Conservation (phyloP, 345 rosid genomes). For the Melastoma malabathricum region DNA sequence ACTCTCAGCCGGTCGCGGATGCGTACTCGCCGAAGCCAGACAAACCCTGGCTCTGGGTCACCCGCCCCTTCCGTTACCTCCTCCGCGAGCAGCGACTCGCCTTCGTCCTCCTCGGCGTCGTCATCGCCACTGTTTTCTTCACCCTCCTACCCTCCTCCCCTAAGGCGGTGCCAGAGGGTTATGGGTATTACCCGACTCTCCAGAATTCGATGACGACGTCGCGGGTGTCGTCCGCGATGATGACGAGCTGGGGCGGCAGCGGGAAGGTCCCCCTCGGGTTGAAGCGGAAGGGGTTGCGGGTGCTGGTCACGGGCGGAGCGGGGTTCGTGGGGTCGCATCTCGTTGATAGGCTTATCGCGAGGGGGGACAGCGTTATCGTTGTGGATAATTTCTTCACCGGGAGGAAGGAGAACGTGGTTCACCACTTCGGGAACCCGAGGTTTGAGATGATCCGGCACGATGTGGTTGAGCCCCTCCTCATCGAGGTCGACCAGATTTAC, state of each 20-base stretch:
- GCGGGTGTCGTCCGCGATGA: too few species aligned
- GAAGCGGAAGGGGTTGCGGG: slow-evolving; percentile 63
- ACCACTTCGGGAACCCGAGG: slow-evolving; percentile 81
- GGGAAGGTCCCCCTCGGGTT: slow-evolving; percentile 87
- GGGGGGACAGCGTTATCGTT: slow-evolving; percentile 95
- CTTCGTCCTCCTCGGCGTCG: slow-evolving; percentile 78
- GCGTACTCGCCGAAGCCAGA: slow-evolving; percentile 54
- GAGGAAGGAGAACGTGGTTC: slow-evolving; percentile 92
- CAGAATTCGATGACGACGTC: too few species aligned
- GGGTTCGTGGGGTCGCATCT: slow-evolving; percentile 98
- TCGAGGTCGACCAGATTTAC: slow-evolving; percentile 99
- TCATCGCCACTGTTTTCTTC: slow-evolving; percentile 63
- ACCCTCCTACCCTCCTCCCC: slow-evolving; percentile 29
- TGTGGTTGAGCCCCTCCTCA: slow-evolving; percentile 79
- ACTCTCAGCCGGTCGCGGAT: slow-evolving; percentile 32
- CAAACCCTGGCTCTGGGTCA: slow-evolving; percentile 56
- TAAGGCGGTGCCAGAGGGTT: background rate
- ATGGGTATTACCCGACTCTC: too few species aligned
- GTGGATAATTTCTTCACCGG: slow-evolving; percentile 99
- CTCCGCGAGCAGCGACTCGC: slow-evolving; percentile 90
- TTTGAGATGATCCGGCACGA: slow-evolving; percentile 93
- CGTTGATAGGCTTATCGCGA: slow-evolving; percentile 76
- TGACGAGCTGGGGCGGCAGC: slow-evolving; percentile 20
- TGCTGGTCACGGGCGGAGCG: slow-evolving; percentile 98
- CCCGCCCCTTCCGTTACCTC: slow-evolving; percentile 60